Percentiles rank a stretch among this genome's conserved stretches.
phyloP scores from a whole-genome alignment of 164 flowering plant species.

The Platanus orientalis region DNA sequence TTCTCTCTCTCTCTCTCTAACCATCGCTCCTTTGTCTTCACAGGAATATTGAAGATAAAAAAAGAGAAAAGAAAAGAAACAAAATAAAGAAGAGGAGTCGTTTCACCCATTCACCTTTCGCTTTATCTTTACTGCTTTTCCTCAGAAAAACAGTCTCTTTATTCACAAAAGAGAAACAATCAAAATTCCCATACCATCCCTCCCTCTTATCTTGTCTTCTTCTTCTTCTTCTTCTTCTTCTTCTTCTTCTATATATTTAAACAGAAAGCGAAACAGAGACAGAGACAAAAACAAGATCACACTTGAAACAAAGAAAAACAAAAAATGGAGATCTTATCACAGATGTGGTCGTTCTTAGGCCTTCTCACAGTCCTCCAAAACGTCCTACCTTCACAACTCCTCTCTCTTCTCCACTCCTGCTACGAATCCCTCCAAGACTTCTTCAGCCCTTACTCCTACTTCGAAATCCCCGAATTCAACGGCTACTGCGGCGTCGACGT shows the following conservation, averaged over 20 bases:
- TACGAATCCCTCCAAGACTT: constrained; percentile 55
- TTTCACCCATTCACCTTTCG: constrained; percentile 11
- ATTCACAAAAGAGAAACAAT: background rate
- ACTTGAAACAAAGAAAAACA: no score
- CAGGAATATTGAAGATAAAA: constrained; percentile 1
- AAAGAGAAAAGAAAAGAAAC: background rate
- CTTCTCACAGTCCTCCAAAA: constrained; percentile 68
- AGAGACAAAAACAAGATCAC: background rate
- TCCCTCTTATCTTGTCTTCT: background rate
- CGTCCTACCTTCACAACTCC: constrained; percentile 54
- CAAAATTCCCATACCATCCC: background rate
- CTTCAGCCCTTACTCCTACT: constrained; percentile 46
- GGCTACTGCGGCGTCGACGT: constrained; percentile 60
- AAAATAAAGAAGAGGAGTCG: constrained; percentile 10
- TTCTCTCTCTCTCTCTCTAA: background rate
- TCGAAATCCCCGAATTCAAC: constrained; percentile 65
- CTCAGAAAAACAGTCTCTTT: background rate
- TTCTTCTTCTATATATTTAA: background rate
- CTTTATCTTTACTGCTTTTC: constrained; percentile 14
- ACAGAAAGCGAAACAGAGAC: background rate
- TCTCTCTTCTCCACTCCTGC: constrained; percentile 46
- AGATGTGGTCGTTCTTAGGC: constrained; percentile 64
- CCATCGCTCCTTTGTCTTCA: background rate
- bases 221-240: constrained; percentile 4
- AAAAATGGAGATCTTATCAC: constrained; percentile 57